Base-by-base conservation (phyloP, 768 basidiomycete species). In the Phanerochaete sordida region DNA sequence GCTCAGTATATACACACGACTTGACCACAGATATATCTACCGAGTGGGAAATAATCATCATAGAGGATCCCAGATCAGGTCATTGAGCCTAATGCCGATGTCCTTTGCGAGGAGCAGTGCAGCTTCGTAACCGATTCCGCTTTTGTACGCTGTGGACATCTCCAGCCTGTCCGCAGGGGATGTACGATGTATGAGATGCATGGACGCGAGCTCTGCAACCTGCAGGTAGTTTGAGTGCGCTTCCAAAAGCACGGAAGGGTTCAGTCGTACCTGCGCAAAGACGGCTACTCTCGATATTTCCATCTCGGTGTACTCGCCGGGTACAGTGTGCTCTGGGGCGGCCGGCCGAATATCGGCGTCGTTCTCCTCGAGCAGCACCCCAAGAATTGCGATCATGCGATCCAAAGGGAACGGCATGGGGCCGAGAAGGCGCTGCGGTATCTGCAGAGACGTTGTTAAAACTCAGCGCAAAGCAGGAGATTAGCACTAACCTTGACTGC, bases 331-430 rank as follows among this genome's bases (percentile, higher is more conserved):
- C 57, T 84, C 77, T 1, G 76, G 78, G 0, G 73, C 77, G 4
- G 76, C 70, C 2, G 74, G 68, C 9, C 84, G 76, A 1, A 69
- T 69, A 23, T 89, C 84, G 0, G 71, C 66, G 61, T 82, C 87
- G 64, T 91, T 84, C 67, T 91, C 92, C 65, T 91, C 87, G 13
- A 93, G 65, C 1, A 97, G 72, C 0, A 85, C 81, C 1, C 90
- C 92, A 1, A 95, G 78, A 55, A 95, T 88, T 0, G 91, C 93
- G 3, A 91, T 68, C 56, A 96, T 74, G 30, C 94, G 76, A 66
- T 95, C 94, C 1, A 95, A 71, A 0, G 89, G 84, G 68, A 95
- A 95, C 1, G 87, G 73, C 33, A 81, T 77, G 2, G 94, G 93
- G 1, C 94, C 93, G 2, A 90, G 73, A 3, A 94, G 79, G n/a